These are phyloP conservation scores for Cucurbitaria berberidis DNA, from an alignment of 2,329 filamentous ascomycete species.

Conservation along the genomic window DNA sequence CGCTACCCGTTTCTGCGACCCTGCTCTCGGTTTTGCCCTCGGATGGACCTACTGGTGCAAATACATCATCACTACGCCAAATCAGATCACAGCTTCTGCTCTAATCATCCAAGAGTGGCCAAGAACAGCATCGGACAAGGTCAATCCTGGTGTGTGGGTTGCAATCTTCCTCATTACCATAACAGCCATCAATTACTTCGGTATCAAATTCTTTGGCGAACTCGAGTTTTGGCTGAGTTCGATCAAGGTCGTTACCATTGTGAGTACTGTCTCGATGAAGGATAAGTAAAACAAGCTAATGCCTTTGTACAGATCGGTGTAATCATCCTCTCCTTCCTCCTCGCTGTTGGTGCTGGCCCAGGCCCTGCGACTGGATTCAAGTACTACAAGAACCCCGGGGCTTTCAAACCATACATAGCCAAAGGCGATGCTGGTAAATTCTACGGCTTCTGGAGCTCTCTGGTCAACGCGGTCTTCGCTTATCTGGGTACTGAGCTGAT, in stretches of 20 bases:
- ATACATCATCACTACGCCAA: slow-evolving; percentile 85
- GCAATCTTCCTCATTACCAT: slow-evolving; percentile 60
- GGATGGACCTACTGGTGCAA: slow-evolving; percentile 69
- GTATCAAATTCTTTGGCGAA: slow-evolving; percentile 64
- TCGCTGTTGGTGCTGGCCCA: slow-evolving; percentile 53
- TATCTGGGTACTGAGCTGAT: slow-evolving; percentile 76
- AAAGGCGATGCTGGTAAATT: slow-evolving; percentile 49
- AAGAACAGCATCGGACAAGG: slow-evolving; percentile 59
- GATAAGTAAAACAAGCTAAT: background rate
- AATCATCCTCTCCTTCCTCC: slow-evolving; percentile 53
- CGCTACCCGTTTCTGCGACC: slow-evolving; percentile 78
- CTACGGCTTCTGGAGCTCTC: slow-evolving; percentile 66
- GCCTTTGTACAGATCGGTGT: slow-evolving; percentile 35
- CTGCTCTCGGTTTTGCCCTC: slow-evolving; percentile 78
- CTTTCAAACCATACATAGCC: slow-evolving; percentile 51
- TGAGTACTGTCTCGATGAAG: slow-evolving; percentile 15
- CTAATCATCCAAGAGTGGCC: slow-evolving; percentile 83
- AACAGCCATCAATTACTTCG: slow-evolving; percentile 56
- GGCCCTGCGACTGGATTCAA: slow-evolving; percentile 52
- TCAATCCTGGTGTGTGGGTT: slow-evolving; percentile 83
- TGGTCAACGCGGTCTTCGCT: slow-evolving; percentile 79
- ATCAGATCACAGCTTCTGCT: slow-evolving; percentile 81
- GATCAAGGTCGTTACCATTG: slow-evolving; percentile 55
- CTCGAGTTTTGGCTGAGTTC: slow-evolving; percentile 58
- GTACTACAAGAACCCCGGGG: slow-evolving; percentile 54